Base-by-base conservation (phyloP, 2,329 filamentous ascomycete genomes). In the Aspergillus sp. region DNA sequence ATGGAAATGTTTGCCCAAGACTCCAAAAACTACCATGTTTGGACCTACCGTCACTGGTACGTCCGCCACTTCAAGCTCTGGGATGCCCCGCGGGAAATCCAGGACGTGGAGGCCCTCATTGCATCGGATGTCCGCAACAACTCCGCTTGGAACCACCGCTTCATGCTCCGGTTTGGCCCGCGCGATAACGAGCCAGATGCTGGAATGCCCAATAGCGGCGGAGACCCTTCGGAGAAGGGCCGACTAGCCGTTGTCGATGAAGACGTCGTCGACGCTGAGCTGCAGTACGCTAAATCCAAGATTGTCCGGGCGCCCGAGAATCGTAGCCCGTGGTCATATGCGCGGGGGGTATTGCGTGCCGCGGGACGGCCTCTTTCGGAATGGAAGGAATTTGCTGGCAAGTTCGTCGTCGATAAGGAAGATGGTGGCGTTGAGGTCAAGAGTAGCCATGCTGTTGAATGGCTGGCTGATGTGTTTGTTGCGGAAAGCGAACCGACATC, bases 21-120 rank as follows among this genome's bases (percentile, higher is more conserved):
- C 74, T 86, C 90, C 53, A 99, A 99, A 80, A 99, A 99, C 81
- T 98, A 99, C 75, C 95, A 99, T 74, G 95, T 98, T 51, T 99
- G 95, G 95, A 92, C 89, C 58, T 99, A 98, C 80, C 85, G 95
- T 60, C 92, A 96, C 74, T 82, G 88, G 87, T 73, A 89, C 79
- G 82, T 96, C 76, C 83, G 86, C 66, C 80, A 84, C 53, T 87
- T 90, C 75, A 75, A 75, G 54, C 77, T 87, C 49, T 87, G 83
- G 75, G 81, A 83, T 51, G 88, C 78, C 4, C 75, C 76, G 10
- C 72, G 73, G 17, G 87, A 99, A 81, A 80, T 96, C 19, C 77
- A 81, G 54, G 87, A 88, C 61, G 86, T 91, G 36, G 89, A 95
- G 72, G 77, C 78, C 41, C 84, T 96, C 75, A 84, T 99, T 60